These are phyloP conservation scores for Aegilops longissima DNA, from an alignment of 176 grass and related monocot genomes.

Conservation along the genomic window DNA sequence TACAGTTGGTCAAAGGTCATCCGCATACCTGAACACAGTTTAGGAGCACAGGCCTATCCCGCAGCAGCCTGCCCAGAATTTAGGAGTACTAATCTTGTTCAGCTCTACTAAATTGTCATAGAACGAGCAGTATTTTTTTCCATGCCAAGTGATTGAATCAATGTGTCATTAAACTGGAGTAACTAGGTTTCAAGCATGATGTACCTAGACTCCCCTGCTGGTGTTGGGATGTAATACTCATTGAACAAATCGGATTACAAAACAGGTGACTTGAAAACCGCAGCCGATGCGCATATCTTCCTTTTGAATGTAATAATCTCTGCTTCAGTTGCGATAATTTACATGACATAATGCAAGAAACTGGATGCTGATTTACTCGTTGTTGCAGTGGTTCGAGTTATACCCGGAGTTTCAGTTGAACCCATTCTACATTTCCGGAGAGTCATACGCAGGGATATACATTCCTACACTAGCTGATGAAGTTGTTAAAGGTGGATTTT, in stretches of 20 bases:
- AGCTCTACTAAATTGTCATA: too few species aligned
- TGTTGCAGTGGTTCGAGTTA: slow-evolving; percentile 71
- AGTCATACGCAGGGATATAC: slow-evolving; percentile 85
- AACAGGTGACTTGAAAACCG: slow-evolving; percentile 80
- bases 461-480: slow-evolving; percentile 74
- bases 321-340: background rate
- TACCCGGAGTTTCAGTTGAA: slow-evolving; percentile 72
- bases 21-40: too few species aligned
- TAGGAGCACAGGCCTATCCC: too few species aligned
- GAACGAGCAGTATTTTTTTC: background rate
- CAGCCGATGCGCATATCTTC: slow-evolving; percentile 76
- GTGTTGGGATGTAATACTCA: slow-evolving; percentile 79
- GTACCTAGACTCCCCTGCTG: slow-evolving; percentile 86
- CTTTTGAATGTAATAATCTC: slow-evolving; percentile 60
- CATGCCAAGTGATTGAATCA: background rate
- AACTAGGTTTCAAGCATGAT: slow-evolving; percentile 79
- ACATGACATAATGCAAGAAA: background rate
- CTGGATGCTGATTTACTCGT: background rate
- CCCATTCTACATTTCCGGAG: slow-evolving; percentile 81
- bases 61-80: too few species aligned
- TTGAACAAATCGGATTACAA: slow-evolving; percentile 63
- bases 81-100: too few species aligned
- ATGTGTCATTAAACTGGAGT: background rate
- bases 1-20: slow-evolving; percentile 89
- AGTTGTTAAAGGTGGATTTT: slow-evolving; percentile 67